Base-by-base conservation (phyloP, 441 rosid genomes). In the Erodium texanum region DNA sequence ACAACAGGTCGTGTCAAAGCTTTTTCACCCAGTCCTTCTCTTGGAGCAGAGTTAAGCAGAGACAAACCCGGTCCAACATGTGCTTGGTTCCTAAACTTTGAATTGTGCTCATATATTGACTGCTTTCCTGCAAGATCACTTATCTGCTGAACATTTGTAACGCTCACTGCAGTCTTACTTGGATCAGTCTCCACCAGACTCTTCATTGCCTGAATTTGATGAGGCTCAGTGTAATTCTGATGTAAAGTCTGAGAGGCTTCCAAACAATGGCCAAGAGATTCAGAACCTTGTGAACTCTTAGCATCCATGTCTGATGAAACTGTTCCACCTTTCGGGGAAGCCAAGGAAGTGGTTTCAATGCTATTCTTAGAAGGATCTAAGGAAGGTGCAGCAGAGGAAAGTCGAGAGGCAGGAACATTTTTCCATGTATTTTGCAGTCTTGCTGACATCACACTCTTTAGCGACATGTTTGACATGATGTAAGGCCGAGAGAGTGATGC, bases 221-320 rank as follows among this genome's bases (percentile, higher is more conserved):
- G 85, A 71, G 74, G 71, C 62, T 79, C 66, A 68, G 89, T 79
- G 68, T 74, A 80, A 41, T 75, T 81, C 71, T 80, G 86, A 74
- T 76, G 74, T 41, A 73, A 56, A 59, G 65, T 38, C 66, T 76
- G 79, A 65, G 75, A 81, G 66, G 84, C 79, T 67, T 79, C 76
- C 71, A 83, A 80, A 70, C 87, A 81, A 36, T 72, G 80, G 48
- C 78, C 88, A 80, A 78, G 77, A 63, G 89, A 81, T 81, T 83
- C 59, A 72, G 62, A 32, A 59, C 71, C 74, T 59, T 64, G 83
- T 62, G 69, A 66, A 64, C 70, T 74, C 64, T 15, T 71, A 48
- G 73, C 78, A 69, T 69, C 79, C 70, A 76, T 66, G 69, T 76
- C 85, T 71, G 83, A 67, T 72, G 70, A 71, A 16, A 67, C 68